phyloP scores from a whole-genome alignment of 257 asterid species.

The Eustoma russellianum region DNA sequence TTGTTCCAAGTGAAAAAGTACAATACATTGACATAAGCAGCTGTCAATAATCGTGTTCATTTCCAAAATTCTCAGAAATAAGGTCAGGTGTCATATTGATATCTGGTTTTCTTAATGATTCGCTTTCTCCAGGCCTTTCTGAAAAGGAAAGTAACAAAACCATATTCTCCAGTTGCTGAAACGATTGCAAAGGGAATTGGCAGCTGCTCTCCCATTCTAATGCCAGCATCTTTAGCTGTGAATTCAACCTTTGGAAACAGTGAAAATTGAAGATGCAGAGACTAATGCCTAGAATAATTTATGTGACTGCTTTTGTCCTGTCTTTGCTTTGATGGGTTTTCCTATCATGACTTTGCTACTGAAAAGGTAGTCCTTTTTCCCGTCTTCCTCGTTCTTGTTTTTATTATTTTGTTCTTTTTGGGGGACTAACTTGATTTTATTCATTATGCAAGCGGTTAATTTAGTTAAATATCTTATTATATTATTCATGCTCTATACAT shows the following conservation, averaged over 20 bases:
- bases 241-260: slow-evolving; percentile 66
- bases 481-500: too few relatives aligned
- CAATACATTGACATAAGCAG: too few relatives aligned
- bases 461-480: too few relatives aligned
- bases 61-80: background rate
- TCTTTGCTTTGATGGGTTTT: background rate
- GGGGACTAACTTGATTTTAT: too few relatives aligned
- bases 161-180: slow-evolving; percentile 63
- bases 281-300: background rate
- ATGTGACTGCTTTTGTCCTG: background rate
- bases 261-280: slow-evolving; percentile 33
- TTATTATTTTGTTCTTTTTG: too few relatives aligned
- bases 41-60: background rate
- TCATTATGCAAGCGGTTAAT: too few relatives aligned
- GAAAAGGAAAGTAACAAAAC: slow-evolving; percentile 69
- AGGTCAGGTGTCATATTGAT: slow-evolving; percentile 2
- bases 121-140: slow-evolving; percentile 40
- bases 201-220: slow-evolving; percentile 56
- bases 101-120: background rate
- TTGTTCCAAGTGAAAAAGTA: background rate
- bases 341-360: background rate
- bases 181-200: slow-evolving; percentile 35
- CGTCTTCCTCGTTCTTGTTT: background rate
- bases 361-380: background rate
- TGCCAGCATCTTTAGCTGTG: slow-evolving; percentile 56